phyloP scores from a whole-genome alignment of 2,329 filamentous ascomycete species.

The Trichothecium sympodiale region DNA sequence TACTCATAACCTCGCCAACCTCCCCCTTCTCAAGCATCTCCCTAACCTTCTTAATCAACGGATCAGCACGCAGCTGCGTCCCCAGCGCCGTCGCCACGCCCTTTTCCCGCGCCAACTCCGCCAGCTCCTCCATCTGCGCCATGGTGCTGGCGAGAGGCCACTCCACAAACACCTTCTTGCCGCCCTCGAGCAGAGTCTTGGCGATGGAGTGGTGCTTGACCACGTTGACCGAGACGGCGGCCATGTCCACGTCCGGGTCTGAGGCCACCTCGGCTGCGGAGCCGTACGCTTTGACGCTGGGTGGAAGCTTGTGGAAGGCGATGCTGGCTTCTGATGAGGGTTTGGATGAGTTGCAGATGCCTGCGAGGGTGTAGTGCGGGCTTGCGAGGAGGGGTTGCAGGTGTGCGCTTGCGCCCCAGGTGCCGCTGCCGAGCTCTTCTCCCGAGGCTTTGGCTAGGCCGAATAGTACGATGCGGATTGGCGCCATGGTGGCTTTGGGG shows the following conservation, averaged over 20 bases:
- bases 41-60: conserved; percentile 26
- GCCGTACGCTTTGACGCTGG: conserved; percentile 29
- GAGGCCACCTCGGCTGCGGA: conserved; percentile 28
- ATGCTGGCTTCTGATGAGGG: conserved; percentile 28
- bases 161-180: conserved; percentile 39
- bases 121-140: conserved; percentile 24
- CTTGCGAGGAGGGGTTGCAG: conserved; percentile 28
- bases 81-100: conserved; percentile 29
- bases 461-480: no score
- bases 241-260: conserved; percentile 35
- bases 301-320: conserved; percentile 23
- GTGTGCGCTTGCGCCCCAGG: conserved; percentile 38
- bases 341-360: conserved; percentile 34
- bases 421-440: no score
- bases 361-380: conserved; percentile 29
- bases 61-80: conserved; percentile 32
- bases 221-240: conserved; percentile 37
- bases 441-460: no score
- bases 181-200: conserved; percentile 29
- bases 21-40: conserved; percentile 27
- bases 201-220: conserved; percentile 32
- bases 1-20: conserved; percentile 36
- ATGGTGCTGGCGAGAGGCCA: conserved; percentile 37
- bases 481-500: no score
- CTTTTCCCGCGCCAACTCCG: conserved; percentile 16